Evolutionary conservation across 805 yeast species (phyloP), one percentile per base, ranked within the genome.

Genomic region (Zygosaccharomyces bailii): DNA sequence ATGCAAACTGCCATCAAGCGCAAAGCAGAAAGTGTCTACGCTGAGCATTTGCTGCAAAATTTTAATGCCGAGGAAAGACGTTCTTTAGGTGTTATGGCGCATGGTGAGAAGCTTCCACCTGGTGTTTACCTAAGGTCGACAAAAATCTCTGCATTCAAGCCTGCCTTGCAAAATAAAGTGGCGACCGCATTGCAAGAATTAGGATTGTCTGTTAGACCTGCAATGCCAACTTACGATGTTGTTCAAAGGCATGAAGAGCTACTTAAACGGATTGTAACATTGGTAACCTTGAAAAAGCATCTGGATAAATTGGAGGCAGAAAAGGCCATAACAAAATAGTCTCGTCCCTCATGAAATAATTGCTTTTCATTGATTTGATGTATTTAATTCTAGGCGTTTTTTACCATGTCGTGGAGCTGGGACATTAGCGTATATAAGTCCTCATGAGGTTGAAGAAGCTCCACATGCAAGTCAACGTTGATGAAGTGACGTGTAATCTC

Each of bases 301-400:
- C 79, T 80, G 16, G 99, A 93, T 63, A 89, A 88, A 66, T 69
- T 90, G 10, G 90, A 86, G 50, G 82, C 95, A 2, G 98, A 91
- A 54, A 74, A 78, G 30, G 70, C 72, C 24, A 70, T 82, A 44
- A 64, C 69, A n/a, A 69, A 65, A 32, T 54, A 46, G 42, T n/a
- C n/a, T n/a, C n/a, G n/a, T n/a, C n/a, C n/a, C n/a, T n/a, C n/a
- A n/a, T n/a, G n/a, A n/a, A n/a, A n/a, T n/a, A n/a, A n/a, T n/a
- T n/a, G n/a, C n/a, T n/a, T n/a, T n/a, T n/a, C n/a, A n/a, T n/a
- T n/a, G n/a, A n/a, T n/a, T n/a, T n/a, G n/a, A n/a, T n/a, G n/a
- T n/a, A n/a, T n/a, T n/a, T n/a, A n/a, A n/a, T 36, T 19, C 25
- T 13, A 27, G 6, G 13, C 13, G 14, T 27, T 27, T n/a, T 7